Base-by-base conservation (phyloP, 139 green algal genomes). In the Dunaliella sp. region DNA sequence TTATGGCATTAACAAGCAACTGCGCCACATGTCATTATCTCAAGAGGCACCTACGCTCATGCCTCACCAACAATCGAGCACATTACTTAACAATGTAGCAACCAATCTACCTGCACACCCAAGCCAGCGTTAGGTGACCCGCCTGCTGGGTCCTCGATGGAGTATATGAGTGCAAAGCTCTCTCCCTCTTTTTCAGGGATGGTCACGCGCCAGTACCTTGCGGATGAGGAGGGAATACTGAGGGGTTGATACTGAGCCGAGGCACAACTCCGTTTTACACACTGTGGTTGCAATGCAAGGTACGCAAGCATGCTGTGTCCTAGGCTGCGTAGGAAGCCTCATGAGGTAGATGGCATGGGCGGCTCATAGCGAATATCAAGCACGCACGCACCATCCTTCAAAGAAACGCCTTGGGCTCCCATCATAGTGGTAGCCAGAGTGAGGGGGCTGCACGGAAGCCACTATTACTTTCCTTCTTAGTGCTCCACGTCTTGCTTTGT, bases 91-190 rank as follows among this genome's bases (percentile, higher is more conserved):
- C n/a, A n/a, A n/a, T n/a, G n/a, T n/a, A n/a, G n/a, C n/a, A n/a
- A n/a, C n/a, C n/a, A n/a, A 24, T 22, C 1, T 1, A 98, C 91
- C 90, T 99, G 95, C 32, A 91, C 91, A 1, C 95, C 95, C 26
- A 96, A 89, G 22, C 94, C 95, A 89, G 83, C 80, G 83, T 65
- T 33, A 83, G 0, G 77, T 34, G 33, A 38, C 12, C 3, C 80
- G 28, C 83, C 83, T 28, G 28, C 85, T 12, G 96, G 97, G 89
- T 99, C 93, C 84, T 99, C 97, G 0, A 98, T 90, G 1, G 93
- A 96, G 91, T 98, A 99, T 74, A 99, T 99, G 35, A 98, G 91
- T 0, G 97, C 97, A 89, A 99, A 99, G 89, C 92, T 97, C 58
- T 98, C 84, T 25, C 90, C 89, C 0, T 57, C 31, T n/a, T 90